These are phyloP conservation scores for Silene noctiflora DNA, from an alignment of 179 eudicot genomes.

Conservation along the genomic window DNA sequence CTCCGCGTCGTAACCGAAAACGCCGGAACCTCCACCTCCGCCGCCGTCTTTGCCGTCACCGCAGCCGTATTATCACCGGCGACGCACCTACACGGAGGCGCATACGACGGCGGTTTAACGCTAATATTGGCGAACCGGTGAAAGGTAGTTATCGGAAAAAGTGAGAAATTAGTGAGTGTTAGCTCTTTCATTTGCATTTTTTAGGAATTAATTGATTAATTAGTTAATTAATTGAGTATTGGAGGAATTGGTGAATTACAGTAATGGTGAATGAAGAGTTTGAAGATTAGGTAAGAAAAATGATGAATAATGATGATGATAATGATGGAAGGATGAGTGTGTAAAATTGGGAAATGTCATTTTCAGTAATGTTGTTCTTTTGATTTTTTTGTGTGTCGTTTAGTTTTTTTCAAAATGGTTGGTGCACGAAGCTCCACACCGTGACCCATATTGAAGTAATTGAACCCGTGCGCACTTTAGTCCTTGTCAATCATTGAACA, in stretches of 20 bases:
- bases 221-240: background rate
- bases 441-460: too few relatives aligned
- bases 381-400: background rate
- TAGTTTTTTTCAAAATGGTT: too few relatives aligned
- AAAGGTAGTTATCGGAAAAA: conserved; percentile 7
- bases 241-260: background rate
- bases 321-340: background rate
- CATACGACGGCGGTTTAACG: conserved; percentile 14
- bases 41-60: conserved; percentile 13
- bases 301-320: background rate
- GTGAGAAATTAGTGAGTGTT: conserved; percentile 10
- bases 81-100: conserved; percentile 20
- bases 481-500: too few relatives aligned
- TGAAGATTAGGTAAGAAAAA: background rate
- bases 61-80: conserved; percentile 25
- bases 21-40: conserved; percentile 28
- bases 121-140: background rate
- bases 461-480: too few relatives aligned
- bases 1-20: conserved; percentile 46
- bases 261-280: background rate
- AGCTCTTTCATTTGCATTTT: background rate
- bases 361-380: background rate
- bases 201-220: background rate
- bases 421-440: too few relatives aligned
- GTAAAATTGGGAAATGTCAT: background rate